Percentiles rank a stretch among this genome's conserved stretches.
Conservation (phyloP, 1,284 basidiomycete genomes). For the Heterobasidion parviporum region DNA sequence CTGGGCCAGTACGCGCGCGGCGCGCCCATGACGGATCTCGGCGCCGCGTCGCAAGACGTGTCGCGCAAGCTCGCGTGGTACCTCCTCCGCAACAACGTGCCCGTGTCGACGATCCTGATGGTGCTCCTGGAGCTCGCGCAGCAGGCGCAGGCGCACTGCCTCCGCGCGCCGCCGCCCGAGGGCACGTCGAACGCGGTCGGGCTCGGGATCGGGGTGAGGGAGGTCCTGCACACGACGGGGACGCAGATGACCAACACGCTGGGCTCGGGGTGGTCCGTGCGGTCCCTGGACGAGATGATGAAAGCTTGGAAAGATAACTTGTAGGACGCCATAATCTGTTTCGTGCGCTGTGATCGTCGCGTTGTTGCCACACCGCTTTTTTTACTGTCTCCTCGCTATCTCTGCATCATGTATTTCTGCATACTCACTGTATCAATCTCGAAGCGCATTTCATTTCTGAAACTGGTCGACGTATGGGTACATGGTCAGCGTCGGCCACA, state of each 20-base stretch:
- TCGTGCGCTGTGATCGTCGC: background rate
- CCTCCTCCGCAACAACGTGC: constrained; percentile 58
- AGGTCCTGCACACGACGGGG: constrained; percentile 59
- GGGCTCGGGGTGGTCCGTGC: constrained; percentile 59
- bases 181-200: constrained; percentile 38
- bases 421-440: too few relatives aligned
- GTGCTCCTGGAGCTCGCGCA: constrained; percentile 50
- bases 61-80: constrained; percentile 44
- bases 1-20: constrained; percentile 44
- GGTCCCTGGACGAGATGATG: constrained; percentile 56
- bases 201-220: constrained; percentile 56
- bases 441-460: too few relatives aligned
- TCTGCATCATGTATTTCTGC: too few relatives aligned
- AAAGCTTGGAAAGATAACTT: constrained; percentile 34
- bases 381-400: too few relatives aligned
- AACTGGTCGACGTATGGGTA: too few relatives aligned
- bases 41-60: constrained; percentile 13
- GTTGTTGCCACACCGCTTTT: background rate
- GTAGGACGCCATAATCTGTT: background rate
- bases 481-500: too few relatives aligned
- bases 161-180: constrained; percentile 36
- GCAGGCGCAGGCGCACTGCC: constrained; percentile 49
- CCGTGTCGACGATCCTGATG: constrained; percentile 52
- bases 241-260: constrained; percentile 57
- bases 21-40: constrained; percentile 13